These are phyloP conservation scores for Ceratocystis albifundus DNA, from an alignment of 2,329 filamentous ascomycete species.

Conservation along the genomic window DNA sequence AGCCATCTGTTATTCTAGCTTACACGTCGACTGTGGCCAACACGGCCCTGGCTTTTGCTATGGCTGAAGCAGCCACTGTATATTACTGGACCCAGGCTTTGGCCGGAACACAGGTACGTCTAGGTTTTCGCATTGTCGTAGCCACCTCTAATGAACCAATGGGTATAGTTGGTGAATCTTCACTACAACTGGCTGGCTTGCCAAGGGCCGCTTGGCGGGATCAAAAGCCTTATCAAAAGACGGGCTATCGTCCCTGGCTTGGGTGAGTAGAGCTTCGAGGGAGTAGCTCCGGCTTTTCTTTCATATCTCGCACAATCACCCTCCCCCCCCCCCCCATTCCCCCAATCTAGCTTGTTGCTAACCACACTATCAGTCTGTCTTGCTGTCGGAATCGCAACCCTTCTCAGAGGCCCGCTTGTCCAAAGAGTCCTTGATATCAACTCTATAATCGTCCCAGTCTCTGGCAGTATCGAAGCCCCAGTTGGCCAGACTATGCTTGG, in stretches of 20 bases:
- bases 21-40: slow-evolving; percentile 1
- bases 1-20: not conserved
- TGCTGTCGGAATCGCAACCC: not conserved
- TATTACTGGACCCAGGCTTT: not conserved
- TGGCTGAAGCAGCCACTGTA: not conserved
- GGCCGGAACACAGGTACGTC: not conserved
- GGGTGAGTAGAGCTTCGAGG: not conserved
- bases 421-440: slow-evolving; percentile 1
- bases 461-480: not conserved
- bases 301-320: too few relatives aligned
- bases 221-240: not conserved
- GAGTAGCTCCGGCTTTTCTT: not conserved
- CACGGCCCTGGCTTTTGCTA: not conserved
- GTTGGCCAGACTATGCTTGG: not conserved
- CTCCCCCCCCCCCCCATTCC: too few relatives aligned
- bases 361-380: not conserved
- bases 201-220: not conserved
- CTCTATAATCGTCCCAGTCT: not conserved
- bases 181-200: not conserved
- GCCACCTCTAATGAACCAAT: not conserved
- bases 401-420: not conserved
- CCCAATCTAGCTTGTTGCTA: not conserved
- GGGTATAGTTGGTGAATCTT: not conserved
- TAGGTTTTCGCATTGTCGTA: not conserved
- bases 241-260: not conserved